phyloP scores from a whole-genome alignment of 208 protist genomes.

The Wallacemonas sp. region DNA sequence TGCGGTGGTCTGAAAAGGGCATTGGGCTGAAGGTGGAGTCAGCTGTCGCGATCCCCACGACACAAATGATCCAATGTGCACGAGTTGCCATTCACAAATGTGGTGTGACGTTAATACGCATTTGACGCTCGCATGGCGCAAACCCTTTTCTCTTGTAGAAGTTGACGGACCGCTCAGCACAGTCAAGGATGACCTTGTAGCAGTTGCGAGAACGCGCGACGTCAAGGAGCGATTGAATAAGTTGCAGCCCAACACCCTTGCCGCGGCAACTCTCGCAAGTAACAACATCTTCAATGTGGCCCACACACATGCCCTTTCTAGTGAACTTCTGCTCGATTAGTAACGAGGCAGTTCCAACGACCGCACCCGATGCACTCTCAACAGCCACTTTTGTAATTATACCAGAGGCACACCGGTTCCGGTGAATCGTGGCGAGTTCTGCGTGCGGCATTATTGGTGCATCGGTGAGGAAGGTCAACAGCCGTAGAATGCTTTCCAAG shows the following conservation, averaged over 20 bases:
- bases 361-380: constrained; percentile 21
- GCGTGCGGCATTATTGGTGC: constrained; percentile 16
- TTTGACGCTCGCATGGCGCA: constrained; percentile 52
- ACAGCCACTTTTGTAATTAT: constrained; percentile 67
- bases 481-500: constrained; percentile 23
- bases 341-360: constrained; percentile 75
- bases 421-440: constrained; percentile 21
- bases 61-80: too few relatives aligned
- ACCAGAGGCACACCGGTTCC: constrained; percentile 23
- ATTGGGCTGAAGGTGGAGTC: too few relatives aligned
- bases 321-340: constrained; percentile 84
- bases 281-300: constrained; percentile 88
- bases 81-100: constrained; percentile 1
- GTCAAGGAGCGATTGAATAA: constrained; percentile 47
- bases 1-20: not conserved
- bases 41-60: too few relatives aligned
- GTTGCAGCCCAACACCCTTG: constrained; percentile 48
- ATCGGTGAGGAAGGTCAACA: constrained; percentile 42
- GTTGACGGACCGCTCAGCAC: constrained; percentile 35
- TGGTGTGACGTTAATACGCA: constrained; percentile 59
- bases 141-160: constrained; percentile 83
- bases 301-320: constrained; percentile 62
- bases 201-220: constrained; percentile 50
- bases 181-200: constrained; percentile 90
- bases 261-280: constrained; percentile 55